Conservation (phyloP, 2,329 filamentous ascomycete genomes). For the Colletotrichum sansevieriae region DNA sequence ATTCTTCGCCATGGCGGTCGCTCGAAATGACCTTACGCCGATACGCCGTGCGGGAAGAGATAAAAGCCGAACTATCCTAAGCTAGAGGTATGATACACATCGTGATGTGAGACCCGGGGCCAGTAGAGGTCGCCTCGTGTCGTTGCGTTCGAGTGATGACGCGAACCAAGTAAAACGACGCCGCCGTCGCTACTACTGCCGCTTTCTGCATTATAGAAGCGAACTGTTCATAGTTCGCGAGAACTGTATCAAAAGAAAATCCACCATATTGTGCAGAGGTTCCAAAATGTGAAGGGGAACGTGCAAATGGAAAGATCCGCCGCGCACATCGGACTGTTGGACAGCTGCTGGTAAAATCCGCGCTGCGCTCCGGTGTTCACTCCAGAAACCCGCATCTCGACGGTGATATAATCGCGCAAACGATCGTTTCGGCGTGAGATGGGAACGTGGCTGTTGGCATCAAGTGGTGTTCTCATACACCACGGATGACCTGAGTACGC, state of each 20-base stretch:
- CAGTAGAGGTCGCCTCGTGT: constrained; percentile 21
- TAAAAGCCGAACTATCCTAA: constrained; percentile 39
- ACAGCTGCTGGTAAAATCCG: constrained; percentile 6
- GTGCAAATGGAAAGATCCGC: constrained; percentile 11
- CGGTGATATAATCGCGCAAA: neutral
- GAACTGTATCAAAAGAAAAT: constrained; percentile 22
- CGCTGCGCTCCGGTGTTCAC: neutral
- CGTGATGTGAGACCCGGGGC: constrained; percentile 18
- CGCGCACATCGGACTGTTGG: neutral
- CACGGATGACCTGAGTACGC: constrained; percentile 93
- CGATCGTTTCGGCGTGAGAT: constrained; percentile 12
- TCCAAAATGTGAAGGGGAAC: constrained; percentile 18
- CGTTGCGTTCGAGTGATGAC: neutral
- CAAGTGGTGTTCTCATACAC: constrained; percentile 70
- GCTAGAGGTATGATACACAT: constrained; percentile 35
- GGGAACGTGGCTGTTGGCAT: neutral
- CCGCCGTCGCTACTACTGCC: constrained; percentile 8
- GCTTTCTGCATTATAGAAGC: constrained; percentile 26
- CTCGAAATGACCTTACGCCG: constrained; percentile 37
- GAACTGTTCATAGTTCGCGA: constrained; percentile 22
- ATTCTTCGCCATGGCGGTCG: constrained; percentile 27
- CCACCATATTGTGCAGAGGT: constrained; percentile 35
- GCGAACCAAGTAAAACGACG: constrained; percentile 9
- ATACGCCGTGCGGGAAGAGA: constrained; percentile 39
- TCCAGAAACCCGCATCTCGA: constrained; percentile 22